These are phyloP conservation scores for Coemansia sp. DNA, from an alignment of 192 early-diverging fungal genomes.

Conservation along the genomic window DNA sequence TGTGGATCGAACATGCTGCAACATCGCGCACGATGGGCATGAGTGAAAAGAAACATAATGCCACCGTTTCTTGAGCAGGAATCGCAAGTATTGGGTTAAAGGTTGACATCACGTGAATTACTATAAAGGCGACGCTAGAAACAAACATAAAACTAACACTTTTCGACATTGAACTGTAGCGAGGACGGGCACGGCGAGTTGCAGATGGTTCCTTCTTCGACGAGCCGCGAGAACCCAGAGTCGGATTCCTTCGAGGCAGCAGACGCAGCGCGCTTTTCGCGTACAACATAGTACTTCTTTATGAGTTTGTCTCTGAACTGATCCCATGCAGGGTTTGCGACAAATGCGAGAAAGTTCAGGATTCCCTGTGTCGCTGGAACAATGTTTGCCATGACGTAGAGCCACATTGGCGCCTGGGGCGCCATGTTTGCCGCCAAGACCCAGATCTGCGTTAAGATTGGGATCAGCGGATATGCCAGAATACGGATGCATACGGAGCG, in stretches of 20 bases:
- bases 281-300: background rate
- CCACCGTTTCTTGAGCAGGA: too few relatives aligned
- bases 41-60: background rate
- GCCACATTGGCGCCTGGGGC: constrained; percentile 33
- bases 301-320: background rate
- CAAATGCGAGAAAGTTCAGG: constrained; percentile 38
- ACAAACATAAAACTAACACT: background rate
- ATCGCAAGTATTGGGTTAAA: background rate
- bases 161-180: constrained; percentile 1
- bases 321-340: constrained; percentile 30
- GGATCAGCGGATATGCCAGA: constrained; percentile 25
- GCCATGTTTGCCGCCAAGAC: constrained; percentile 39
- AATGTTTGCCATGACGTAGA: constrained; percentile 48
- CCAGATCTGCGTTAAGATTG: constrained; percentile 45
- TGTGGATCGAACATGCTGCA: background rate
- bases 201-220: constrained; percentile 6
- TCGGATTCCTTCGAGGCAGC: constrained; percentile 1
- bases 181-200: constrained; percentile 1
- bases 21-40: background rate
- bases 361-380: constrained; percentile 42
- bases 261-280: background rate
- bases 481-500: constrained; percentile 19
- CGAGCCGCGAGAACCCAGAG: constrained; percentile 5
- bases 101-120: background rate
- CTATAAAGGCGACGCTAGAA: background rate